A percentile compares a stretch with the other conserved stretches of the same genome.
Evolutionary conservation across 2,329 filamentous ascomycete genomes (phyloP).

Genomic region (Hypomyces rosellus): DNA sequence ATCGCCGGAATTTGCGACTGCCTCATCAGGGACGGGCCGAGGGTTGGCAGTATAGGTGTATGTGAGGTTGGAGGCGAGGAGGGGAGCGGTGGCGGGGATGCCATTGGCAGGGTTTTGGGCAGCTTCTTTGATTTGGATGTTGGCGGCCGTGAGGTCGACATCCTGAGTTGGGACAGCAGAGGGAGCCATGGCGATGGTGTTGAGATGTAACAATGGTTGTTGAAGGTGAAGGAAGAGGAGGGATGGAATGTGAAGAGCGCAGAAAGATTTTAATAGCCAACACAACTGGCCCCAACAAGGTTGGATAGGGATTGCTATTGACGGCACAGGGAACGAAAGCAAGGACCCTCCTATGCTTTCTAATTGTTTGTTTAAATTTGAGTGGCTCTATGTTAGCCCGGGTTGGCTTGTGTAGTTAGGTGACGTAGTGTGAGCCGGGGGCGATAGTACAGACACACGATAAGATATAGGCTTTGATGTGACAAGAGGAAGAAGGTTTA

Average conservation of each 20-base stretch:
- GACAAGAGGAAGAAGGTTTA: not conserved
- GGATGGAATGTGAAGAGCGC: not conserved
- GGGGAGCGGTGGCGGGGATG: constrained; percentile 47
- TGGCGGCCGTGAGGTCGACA: constrained; percentile 45
- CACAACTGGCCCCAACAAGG: not conserved
- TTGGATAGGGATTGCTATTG: too few species aligned
- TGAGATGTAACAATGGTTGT: not conserved
- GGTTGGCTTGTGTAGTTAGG: too few species aligned
- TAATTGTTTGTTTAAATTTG: too few species aligned
- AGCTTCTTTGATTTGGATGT: constrained; percentile 44
- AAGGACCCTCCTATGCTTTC: too few species aligned
- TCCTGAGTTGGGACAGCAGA: constrained; percentile 42
- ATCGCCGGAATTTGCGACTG: constrained; percentile 37
- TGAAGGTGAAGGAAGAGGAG: not conserved
- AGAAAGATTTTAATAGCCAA: not conserved
- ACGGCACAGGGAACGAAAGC: too few species aligned
- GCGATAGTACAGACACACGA: too few species aligned
- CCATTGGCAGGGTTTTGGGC: constrained; percentile 24
- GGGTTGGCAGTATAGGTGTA: constrained; percentile 47
- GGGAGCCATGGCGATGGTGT: constrained; percentile 38
- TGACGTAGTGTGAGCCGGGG: too few species aligned
- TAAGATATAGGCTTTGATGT: too few species aligned
- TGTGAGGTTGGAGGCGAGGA: constrained; percentile 56
- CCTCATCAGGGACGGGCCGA: constrained; percentile 47
- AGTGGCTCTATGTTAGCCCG: too few species aligned